Evolutionary conservation across 139 green algal genomes (phyloP).

Genomic region (Chlorella ohadii): DNA sequence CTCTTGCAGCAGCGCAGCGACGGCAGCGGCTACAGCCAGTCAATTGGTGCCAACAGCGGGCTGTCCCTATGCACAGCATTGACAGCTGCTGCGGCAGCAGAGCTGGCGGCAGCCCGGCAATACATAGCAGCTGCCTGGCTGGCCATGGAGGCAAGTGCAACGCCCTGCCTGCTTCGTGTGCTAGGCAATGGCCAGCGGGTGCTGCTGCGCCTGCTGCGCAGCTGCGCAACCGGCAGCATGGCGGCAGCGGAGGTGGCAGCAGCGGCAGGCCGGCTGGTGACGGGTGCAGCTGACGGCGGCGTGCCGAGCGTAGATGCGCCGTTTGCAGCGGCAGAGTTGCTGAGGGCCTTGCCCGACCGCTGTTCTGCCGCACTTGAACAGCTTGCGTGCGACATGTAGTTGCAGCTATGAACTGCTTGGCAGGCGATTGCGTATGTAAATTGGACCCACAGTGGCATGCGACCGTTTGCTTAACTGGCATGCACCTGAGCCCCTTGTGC

Average conservation of each 20-base stretch:
- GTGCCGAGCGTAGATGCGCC: not conserved
- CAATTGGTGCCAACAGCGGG: not conserved
- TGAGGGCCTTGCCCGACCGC: not conserved
- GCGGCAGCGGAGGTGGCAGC: not conserved
- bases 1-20: constrained; percentile 12
- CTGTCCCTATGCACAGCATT: constrained; percentile 7
- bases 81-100: not conserved
- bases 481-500: too few species aligned
- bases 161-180: constrained; percentile 31
- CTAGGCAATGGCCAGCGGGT: constrained; percentile 19
- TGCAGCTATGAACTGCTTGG: not conserved
- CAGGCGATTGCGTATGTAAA: too few species aligned
- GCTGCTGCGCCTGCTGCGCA: constrained; percentile 27
- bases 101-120: constrained; percentile 26
- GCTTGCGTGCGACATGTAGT: not conserved
- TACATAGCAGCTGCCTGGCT: constrained; percentile 29
- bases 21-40: not conserved
- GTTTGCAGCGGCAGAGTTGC: not conserved
- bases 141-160: constrained; percentile 23
- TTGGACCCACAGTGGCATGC: too few species aligned
- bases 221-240: not conserved
- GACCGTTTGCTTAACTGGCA: too few species aligned
- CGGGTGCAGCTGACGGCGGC: not conserved
- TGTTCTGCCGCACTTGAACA: not conserved
- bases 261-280: not conserved